Base-by-base conservation (phyloP, 768 basidiomycete species). In the Boletus reticuloceps region DNA sequence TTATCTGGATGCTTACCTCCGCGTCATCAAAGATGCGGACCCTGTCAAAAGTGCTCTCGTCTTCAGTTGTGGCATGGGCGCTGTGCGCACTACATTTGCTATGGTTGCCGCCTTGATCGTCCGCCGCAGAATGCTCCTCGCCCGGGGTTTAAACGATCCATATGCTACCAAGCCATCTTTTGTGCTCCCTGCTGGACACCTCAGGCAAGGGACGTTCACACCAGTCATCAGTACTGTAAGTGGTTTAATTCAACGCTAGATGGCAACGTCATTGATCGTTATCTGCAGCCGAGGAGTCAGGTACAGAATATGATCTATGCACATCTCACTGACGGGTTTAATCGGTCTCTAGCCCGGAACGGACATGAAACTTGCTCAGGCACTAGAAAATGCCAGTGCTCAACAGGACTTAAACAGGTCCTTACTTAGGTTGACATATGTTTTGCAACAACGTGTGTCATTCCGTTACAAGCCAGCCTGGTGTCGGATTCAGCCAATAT, bases 1-100 rank as follows among this genome's bases (percentile, higher is more conserved):
- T 65, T 98, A 99, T 70, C 83, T 99, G 17, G 97, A 98, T 70
- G 89, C 91, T 1, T 99, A 98, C 69, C 77, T 95, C 19, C 80
- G 79, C 4, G 85, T 96, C 34, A 88, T 99, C 55, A 83, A 84
- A 58, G 72, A 80, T 38, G 82, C 88, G 0, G 91, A 96, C 63
- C 95, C 96, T 3, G 73, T 87, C 5, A 77, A 77, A 17, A 94
- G 93, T 0, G 85, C 89, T 0, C 76, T 98, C 19, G 89, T 98
- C 5, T 98, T 98, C 69, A 94, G 90, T 47, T 98, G 96, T 68
- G 96, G 97, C 32, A 94, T 96, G 85, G 97, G 97, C 43, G 93
- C 92, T 3, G 95, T 98, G 1, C 82, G 96, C 19, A 95, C 94
- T 3, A 98, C 95, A 0, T 98, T 97, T 66, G 94, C 92, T 4